phyloP scores from a whole-genome alignment of 2,329 filamentous ascomycete species.

The Claviceps purpurea region DNA sequence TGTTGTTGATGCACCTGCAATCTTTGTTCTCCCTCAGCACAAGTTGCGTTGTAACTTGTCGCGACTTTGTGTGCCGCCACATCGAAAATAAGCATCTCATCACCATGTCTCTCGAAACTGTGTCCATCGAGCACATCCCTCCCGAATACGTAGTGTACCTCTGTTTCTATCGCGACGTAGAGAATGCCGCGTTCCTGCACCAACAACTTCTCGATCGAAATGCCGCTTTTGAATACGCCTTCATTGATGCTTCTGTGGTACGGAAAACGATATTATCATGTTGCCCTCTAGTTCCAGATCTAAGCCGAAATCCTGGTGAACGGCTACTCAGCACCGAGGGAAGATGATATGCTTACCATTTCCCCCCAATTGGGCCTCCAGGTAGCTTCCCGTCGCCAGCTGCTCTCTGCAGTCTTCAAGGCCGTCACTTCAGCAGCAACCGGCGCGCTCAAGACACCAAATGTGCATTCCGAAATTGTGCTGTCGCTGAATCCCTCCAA shows the following conservation, averaged over 20 bases:
- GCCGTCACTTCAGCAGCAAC: slow-evolving; percentile 55
- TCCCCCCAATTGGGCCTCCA: slow-evolving; percentile 17
- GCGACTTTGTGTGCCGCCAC: not conserved
- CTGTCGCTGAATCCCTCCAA: slow-evolving; percentile 68
- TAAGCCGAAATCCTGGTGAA: not conserved
- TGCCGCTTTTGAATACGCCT: slow-evolving; percentile 77
- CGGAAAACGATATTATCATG: slow-evolving; percentile 10
- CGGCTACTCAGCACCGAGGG: not conserved
- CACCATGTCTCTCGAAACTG: slow-evolving; percentile 38
- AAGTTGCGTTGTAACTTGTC: not conserved
- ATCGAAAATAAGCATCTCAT: not conserved
- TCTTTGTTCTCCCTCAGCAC: too few species aligned
- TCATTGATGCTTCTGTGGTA: slow-evolving; percentile 76
- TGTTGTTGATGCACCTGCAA: not conserved
- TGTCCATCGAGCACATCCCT: slow-evolving; percentile 66
- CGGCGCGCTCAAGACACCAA: slow-evolving; percentile 58
- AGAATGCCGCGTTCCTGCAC: slow-evolving; percentile 66
- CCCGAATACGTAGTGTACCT: slow-evolving; percentile 53
- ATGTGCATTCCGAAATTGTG: slow-evolving; percentile 82
- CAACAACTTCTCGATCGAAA: slow-evolving; percentile 79
- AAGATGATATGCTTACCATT: not conserved
- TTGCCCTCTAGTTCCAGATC: too few species aligned
- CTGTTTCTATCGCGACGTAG: slow-evolving; percentile 60
- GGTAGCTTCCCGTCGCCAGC: slow-evolving; percentile 59
- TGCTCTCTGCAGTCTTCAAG: slow-evolving; percentile 63